Conservation (phyloP, 768 basidiomycete species). For the Neoboletus subvelutipes region DNA sequence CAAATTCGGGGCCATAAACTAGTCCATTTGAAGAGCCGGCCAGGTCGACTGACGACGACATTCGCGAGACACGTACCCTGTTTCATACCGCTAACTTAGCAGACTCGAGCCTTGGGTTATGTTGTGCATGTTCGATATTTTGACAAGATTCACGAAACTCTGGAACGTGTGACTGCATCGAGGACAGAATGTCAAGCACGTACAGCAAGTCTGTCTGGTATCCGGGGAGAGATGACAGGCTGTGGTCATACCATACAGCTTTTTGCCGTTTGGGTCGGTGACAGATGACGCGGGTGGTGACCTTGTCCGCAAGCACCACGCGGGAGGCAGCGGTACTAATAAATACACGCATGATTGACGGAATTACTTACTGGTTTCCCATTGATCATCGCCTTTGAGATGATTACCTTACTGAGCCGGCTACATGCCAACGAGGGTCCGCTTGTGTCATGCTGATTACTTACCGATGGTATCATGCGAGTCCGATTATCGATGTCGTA, state of each 20-base stretch:
- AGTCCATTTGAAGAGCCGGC: neutral
- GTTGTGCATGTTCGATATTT: neutral
- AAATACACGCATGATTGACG: neutral
- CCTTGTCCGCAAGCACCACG: neutral
- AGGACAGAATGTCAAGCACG: neutral
- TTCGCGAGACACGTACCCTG: neutral
- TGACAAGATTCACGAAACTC: neutral
- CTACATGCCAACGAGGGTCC: neutral
- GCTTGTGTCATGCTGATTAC: neutral
- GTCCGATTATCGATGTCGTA: too few species aligned
- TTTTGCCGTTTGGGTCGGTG: neutral
- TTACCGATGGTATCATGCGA: neutral
- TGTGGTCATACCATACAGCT: neutral
- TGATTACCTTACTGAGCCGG: neutral
- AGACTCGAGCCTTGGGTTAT: neutral
- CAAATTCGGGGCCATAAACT: neutral
- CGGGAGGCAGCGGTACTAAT: neutral
- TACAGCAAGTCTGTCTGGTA: neutral
- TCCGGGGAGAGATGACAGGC: neutral
- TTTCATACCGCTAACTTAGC: neutral
- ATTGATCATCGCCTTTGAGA: neutral
- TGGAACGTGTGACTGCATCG: neutral
- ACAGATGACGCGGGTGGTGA: neutral
- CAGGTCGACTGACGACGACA: neutral
- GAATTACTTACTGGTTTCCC: neutral